phyloP scores from a whole-genome alignment of 2,329 filamentous ascomycete species.

The Keithomyces neogunnii region DNA sequence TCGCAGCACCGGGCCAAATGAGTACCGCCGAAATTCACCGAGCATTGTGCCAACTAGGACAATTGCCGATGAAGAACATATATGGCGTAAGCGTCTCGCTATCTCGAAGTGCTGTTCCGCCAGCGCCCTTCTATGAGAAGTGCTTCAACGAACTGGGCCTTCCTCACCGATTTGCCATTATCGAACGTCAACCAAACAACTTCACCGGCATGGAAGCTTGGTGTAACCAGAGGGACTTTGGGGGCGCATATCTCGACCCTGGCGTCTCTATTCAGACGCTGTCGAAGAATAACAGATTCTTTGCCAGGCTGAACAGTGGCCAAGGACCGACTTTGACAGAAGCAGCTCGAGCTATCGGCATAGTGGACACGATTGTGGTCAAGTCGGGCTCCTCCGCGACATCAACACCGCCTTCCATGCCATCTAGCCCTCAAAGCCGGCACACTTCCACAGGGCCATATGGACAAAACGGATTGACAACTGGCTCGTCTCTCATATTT shows the following conservation, averaged over 20 bases:
- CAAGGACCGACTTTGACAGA: constrained; percentile 57
- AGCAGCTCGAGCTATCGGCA: constrained; percentile 68
- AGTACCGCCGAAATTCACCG: constrained; percentile 80
- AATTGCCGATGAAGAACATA: constrained; percentile 69
- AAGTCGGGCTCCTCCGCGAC: constrained; percentile 34
- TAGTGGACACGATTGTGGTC: constrained; percentile 74
- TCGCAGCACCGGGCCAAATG: constrained; percentile 78
- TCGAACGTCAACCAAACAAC: constrained; percentile 60
- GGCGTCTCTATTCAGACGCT: constrained; percentile 55
- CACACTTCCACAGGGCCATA: constrained; percentile 11
- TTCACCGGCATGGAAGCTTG: constrained; percentile 61
- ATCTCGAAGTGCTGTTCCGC: constrained; percentile 54
- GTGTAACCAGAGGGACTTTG: constrained; percentile 66
- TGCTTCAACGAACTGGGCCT: constrained; percentile 76
- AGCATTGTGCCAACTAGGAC: constrained; percentile 68
- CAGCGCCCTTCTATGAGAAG: constrained; percentile 80
- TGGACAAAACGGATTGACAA: constrained; percentile 29
- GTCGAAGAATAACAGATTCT: constrained; percentile 46
- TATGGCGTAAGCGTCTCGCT: constrained; percentile 70
- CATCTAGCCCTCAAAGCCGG: constrained; percentile 37
- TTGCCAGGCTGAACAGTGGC: constrained; percentile 40
- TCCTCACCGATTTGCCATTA: constrained; percentile 70
- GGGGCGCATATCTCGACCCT: constrained; percentile 73
- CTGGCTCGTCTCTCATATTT: constrained; percentile 54
- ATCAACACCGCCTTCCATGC: constrained; percentile 37